A percentile compares a stretch with the other conserved stretches of the same genome.
These are phyloP conservation scores for Tricholoma saponaceum DNA, from an alignment of 768 basidiomycete species.

Conservation along the genomic window DNA sequence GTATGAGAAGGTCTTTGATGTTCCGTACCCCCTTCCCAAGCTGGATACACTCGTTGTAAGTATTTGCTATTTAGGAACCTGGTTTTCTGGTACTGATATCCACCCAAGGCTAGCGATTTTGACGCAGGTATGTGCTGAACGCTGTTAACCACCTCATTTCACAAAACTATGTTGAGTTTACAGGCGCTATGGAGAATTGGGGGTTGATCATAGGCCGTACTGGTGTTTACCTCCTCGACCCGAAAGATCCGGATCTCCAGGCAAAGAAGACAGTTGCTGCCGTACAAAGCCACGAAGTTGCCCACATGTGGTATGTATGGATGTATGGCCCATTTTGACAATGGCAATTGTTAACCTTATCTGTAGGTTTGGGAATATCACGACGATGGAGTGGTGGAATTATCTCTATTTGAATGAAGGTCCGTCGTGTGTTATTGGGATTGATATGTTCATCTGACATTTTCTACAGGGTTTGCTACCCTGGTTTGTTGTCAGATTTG, in stretches of 20 bases:
- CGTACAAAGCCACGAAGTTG: conserved; percentile 83
- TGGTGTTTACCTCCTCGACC: conserved; percentile 73
- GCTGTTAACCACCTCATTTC: background rate
- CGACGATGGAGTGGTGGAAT: conserved; percentile 93
- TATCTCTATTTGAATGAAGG: conserved; percentile 81
- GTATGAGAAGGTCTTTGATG: conserved; percentile 92
- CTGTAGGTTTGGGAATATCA: conserved; percentile 83
- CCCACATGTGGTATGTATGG: conserved; percentile 66
- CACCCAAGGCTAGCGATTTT: conserved; percentile 69
- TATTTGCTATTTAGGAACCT: conserved; percentile 1
- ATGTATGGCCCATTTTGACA: background rate
- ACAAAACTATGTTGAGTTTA: background rate
- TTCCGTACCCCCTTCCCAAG: conserved; percentile 91
- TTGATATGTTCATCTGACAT: background rate
- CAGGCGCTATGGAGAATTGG: conserved; percentile 92
- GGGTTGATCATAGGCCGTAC: conserved; percentile 90
- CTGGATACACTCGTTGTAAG: conserved; percentile 85
- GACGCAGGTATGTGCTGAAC: conserved; percentile 55
- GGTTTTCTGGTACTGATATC: background rate
- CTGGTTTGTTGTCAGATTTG: conserved; percentile 42
- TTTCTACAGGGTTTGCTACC: conserved; percentile 66
- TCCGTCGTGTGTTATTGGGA: conserved; percentile 14
- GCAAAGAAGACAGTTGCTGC: conserved; percentile 75
- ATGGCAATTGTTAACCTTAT: background rate
- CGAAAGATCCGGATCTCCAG: conserved; percentile 60